These are phyloP conservation scores for Quercus aquifolioides DNA, from an alignment of 306 rosid species.

Conservation along the genomic window DNA sequence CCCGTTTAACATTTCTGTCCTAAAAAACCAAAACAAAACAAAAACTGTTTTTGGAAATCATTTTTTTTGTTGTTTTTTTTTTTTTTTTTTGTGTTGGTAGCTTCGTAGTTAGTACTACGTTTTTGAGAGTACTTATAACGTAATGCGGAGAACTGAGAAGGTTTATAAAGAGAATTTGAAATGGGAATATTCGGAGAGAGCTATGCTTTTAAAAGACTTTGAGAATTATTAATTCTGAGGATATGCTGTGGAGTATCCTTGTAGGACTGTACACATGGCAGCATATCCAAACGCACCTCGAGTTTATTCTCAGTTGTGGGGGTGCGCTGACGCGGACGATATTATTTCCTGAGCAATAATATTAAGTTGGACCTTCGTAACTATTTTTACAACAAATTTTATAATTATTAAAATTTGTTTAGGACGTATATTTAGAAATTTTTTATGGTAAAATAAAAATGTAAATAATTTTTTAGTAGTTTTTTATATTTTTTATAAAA, in stretches of 20 bases:
- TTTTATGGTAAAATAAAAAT: too few relatives aligned
- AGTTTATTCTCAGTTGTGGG: slow-evolving; percentile 2
- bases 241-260: slow-evolving; percentile 21
- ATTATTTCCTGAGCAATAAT: background rate
- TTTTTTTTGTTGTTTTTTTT: too few relatives aligned
- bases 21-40: too few relatives aligned
- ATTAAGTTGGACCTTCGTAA: rapidly evolving
- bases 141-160: too few relatives aligned
- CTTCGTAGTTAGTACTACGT: too few relatives aligned
- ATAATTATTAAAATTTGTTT: too few relatives aligned
- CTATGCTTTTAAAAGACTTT: background rate
- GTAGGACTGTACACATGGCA: slow-evolving; percentile 7
- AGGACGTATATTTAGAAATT: rapidly evolving
- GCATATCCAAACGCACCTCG: slow-evolving; percentile 31
- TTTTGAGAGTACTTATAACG: too few relatives aligned
- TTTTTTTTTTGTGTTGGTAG: too few relatives aligned
- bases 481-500: too few relatives aligned
- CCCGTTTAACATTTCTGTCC: background rate
- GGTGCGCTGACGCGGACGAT: background rate
- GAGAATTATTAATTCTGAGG: background rate
- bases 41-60: too few relatives aligned
- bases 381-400: too few relatives aligned
- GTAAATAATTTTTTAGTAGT: too few relatives aligned
- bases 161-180: background rate
- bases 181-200: slow-evolving; percentile 29